Evolutionary conservation across 2,329 filamentous ascomycete genomes (phyloP).

Genomic region (Cladophialophora chaetospira): DNA sequence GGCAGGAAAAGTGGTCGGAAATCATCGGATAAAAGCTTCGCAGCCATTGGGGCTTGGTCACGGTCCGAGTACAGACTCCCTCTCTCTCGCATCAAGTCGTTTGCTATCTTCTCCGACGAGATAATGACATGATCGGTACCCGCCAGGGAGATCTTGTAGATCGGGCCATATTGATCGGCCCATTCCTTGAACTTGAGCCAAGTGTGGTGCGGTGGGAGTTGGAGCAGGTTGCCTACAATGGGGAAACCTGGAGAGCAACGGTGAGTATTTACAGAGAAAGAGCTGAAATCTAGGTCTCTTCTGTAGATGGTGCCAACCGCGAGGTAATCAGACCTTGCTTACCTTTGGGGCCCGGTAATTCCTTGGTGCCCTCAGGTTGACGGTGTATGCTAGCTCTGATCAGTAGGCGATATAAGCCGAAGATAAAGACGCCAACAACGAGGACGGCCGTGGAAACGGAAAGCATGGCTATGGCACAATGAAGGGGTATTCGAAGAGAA

Average conservation of each 20-base stretch:
- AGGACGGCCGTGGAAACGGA: no score
- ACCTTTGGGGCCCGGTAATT: no score
- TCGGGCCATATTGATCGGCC: constrained; percentile 39
- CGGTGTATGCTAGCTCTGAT: no score
- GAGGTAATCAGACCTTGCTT: no score
- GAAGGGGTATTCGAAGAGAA: no score
- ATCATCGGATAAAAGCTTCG: constrained; percentile 37
- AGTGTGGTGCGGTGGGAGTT: constrained; percentile 39
- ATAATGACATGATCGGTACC: constrained; percentile 10
- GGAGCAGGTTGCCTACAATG: constrained; percentile 52
- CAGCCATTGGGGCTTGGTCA: constrained; percentile 32
- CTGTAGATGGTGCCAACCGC: no score
- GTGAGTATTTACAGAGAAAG: no score
- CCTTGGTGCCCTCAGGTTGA: no score
- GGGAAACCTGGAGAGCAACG: constrained; percentile 47
- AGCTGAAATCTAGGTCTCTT: no score
- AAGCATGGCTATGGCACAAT: no score
- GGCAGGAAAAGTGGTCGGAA: constrained; percentile 51
- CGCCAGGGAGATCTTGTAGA: constrained; percentile 40
- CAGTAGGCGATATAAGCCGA: no score
- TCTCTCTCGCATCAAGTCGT: constrained; percentile 21
- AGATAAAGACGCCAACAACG: no score
- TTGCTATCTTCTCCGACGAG: background rate
- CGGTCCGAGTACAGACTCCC: constrained; percentile 32
- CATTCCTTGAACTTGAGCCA: constrained; percentile 39